Evolutionary conservation across 2,329 filamentous ascomycete species (phyloP), one percentile per base, ranked within the genome.

Genomic region (Pseudofabraea citricarpa): DNA sequence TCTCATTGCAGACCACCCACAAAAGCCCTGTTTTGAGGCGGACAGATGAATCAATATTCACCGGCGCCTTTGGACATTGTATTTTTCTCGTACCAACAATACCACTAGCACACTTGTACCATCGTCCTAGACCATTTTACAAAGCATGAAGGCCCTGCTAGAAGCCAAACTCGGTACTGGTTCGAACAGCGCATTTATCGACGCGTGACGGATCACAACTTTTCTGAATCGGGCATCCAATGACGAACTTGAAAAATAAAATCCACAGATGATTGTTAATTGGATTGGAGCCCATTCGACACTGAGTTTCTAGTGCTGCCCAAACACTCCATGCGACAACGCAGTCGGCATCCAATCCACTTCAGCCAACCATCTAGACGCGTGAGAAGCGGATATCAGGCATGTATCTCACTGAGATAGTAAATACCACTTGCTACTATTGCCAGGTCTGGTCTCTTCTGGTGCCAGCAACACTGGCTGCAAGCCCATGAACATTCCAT

Each of bases 331-430:
- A 0, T 95, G 87, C 69, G 90, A 97, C 60, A 69, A 73, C 38
- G 75, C 79, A 46, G 74, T 97, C 20, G 90, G 96, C 65, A 69
- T 71, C 44, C 79, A 83, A 46, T 91, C 83, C 49, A 81, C n/a
- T 87, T 55, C 96, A 97, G 66, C 90, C 89, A 0, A 90, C 91
- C 26, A 80, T 94, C 48, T 91, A 97, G 62, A 95, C 95, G 86
- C 96, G 96, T 60, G 90, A 97, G 71, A 97, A 97, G 75, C 85
- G 90, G 35, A 85, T 96, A 12, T 95, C 88, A 1, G 90, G 90
- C 63, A 96, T 96, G 90, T 97, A 95, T 69, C 67, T 97, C 40
- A 91, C 91, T 44, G 90, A 97, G 65, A 90, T 96, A n/a, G n/a
- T n/a, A n/a, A 51, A 74, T 95, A 44, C 85, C 91, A 43, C 63